Conservation (phyloP, 192 early-diverging fungal species). For the Obelidium mucronatum region DNA sequence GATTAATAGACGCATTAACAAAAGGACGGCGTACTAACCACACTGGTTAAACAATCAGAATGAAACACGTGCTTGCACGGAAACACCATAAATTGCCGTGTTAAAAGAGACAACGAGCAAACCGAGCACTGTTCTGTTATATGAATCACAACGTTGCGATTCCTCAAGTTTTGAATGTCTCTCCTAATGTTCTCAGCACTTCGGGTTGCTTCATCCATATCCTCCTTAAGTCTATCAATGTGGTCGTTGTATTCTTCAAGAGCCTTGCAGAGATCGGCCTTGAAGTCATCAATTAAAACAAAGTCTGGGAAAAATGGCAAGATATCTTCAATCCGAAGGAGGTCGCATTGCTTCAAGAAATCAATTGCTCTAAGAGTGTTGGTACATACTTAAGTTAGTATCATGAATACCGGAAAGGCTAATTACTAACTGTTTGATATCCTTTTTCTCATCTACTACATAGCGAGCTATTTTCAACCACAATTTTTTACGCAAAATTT, state of each 20-base stretch:
- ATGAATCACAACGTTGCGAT: conserved; percentile 74
- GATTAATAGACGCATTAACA: conserved; percentile 20
- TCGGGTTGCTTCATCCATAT: conserved; percentile 96
- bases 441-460: conserved; percentile 83
- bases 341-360: conserved; percentile 77
- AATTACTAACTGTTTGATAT: conserved; percentile 73
- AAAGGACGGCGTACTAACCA: conserved; percentile 48
- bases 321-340: conserved; percentile 94
- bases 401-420: background rate
- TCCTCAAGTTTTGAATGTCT: conserved; percentile 87
- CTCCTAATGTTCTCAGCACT: conserved; percentile 91
- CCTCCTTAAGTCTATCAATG: conserved; percentile 84
- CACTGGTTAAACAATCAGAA: conserved; percentile 84
- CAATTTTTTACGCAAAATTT: conserved; percentile 79
- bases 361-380: conserved; percentile 87
- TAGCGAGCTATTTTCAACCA: conserved; percentile 96
- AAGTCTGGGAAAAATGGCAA: conserved; percentile 98
- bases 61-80: conserved; percentile 97
- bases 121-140: conserved; percentile 79
- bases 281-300: conserved; percentile 96
- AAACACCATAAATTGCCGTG: conserved; percentile 92
- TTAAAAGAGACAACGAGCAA: conserved; percentile 80
- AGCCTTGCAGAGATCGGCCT: conserved; percentile 91
- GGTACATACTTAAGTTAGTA: background rate
- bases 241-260: conserved; percentile 92